These are phyloP conservation scores for Cladosporium halotolerans DNA, from an alignment of 2,329 filamentous ascomycete species.

Conservation along the genomic window DNA sequence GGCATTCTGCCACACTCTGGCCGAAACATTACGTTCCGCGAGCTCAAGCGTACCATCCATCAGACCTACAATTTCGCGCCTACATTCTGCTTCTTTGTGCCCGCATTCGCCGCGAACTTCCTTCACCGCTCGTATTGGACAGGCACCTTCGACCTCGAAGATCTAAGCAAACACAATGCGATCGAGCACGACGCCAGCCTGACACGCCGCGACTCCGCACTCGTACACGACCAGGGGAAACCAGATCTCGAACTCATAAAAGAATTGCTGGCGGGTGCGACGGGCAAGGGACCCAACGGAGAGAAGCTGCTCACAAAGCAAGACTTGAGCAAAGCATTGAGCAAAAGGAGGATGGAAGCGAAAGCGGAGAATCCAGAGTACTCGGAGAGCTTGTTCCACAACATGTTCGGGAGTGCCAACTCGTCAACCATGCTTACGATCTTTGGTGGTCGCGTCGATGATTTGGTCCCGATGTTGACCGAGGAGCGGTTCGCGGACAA, in stretches of 20 bases:
- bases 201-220: slow-evolving; percentile 31
- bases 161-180: slow-evolving; percentile 23
- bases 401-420: slow-evolving; percentile 38
- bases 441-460: slow-evolving; percentile 34
- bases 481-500: slow-evolving; percentile 37
- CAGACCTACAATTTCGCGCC: slow-evolving; percentile 27
- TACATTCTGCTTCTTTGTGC: slow-evolving; percentile 26
- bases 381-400: slow-evolving; percentile 23
- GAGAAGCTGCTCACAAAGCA: slow-evolving; percentile 29
- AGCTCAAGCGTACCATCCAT: slow-evolving; percentile 22
- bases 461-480: slow-evolving; percentile 35
- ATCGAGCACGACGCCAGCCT: slow-evolving; percentile 26
- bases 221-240: slow-evolving; percentile 33
- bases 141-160: slow-evolving; percentile 23
- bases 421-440: slow-evolving; percentile 39
- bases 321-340: slow-evolving; percentile 31
- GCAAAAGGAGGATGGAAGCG: slow-evolving; percentile 31
- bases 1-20: slow-evolving; percentile 27
- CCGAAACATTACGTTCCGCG: slow-evolving; percentile 24
- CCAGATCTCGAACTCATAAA: slow-evolving; percentile 34
- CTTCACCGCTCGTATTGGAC: slow-evolving; percentile 24
- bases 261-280: slow-evolving; percentile 31
- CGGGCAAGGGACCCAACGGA: slow-evolving; percentile 30
- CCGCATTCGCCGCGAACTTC: slow-evolving; percentile 23
- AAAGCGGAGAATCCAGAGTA: slow-evolving; percentile 33